A percentile compares a stretch with the other conserved stretches of the same genome.
phyloP scores from a whole-genome alignment of 176 grass and related monocot genomes.

The Triticum turgidum region DNA sequence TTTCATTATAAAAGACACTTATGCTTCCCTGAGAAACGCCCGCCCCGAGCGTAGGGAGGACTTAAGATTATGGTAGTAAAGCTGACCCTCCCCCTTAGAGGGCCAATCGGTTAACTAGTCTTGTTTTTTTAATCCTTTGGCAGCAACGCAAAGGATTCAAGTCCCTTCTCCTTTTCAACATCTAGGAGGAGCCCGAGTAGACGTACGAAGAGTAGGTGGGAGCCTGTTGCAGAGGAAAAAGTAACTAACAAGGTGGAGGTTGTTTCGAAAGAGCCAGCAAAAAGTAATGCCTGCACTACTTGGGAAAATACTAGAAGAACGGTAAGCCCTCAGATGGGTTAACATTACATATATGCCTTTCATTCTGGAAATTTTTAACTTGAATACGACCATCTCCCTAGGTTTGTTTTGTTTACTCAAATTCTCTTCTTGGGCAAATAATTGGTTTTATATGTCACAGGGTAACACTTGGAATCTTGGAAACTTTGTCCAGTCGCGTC shows the following conservation, averaged over 20 bases:
- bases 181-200: slow-evolving; percentile 45
- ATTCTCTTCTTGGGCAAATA: slow-evolving; percentile 14
- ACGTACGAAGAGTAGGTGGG: slow-evolving; percentile 81
- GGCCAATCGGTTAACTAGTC: neutral
- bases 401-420: slow-evolving; percentile 4
- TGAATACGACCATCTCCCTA: neutral
- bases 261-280: slow-evolving; percentile 34
- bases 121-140: slow-evolving; percentile 33
- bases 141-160: slow-evolving; percentile 52
- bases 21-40: neutral
- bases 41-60: neutral
- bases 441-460: slow-evolving; percentile 28
- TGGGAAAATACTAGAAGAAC: slow-evolving; percentile 46
- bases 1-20: neutral
- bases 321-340: slow-evolving; percentile 35
- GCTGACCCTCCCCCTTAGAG: neutral
- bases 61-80: slow-evolving; percentile 5
- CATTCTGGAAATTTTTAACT: neutral
- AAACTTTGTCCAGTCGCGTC: slow-evolving; percentile 48
- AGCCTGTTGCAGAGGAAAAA: slow-evolving; percentile 61
- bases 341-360: neutral
- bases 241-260: slow-evolving; percentile 45
- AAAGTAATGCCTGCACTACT: slow-evolving; percentile 34
- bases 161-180: slow-evolving; percentile 45
- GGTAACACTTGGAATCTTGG: slow-evolving; percentile 48